Evolutionary conservation across 257 asterid genomes (phyloP).

Genomic region (Petunia secreta): DNA sequence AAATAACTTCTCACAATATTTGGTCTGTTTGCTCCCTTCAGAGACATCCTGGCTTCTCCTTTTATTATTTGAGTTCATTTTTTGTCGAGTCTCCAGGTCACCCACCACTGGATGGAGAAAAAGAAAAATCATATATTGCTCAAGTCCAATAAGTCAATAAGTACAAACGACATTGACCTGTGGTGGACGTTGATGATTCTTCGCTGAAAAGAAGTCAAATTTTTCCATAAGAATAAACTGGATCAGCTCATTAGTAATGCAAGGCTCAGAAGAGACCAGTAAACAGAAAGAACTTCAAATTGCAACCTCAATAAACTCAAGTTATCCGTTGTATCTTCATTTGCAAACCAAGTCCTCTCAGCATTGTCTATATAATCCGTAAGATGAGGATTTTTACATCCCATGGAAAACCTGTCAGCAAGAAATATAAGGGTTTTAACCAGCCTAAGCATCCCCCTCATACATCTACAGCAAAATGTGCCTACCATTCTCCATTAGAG

Average conservation of each 20-base stretch:
- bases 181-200: conserved; percentile 14
- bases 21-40: conserved; percentile 5
- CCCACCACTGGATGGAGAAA: conserved; percentile 23
- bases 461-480: not conserved
- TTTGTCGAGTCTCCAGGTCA: conserved; percentile 13
- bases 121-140: conserved; percentile 18
- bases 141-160: conserved; percentile 12
- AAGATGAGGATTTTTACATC: conserved; percentile 13
- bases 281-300: conserved; percentile 23
- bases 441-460: not conserved
- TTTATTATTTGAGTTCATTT: conserved; percentile 23
- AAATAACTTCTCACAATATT: conserved; percentile 9
- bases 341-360: conserved; percentile 17
- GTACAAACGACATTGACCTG: conserved; percentile 16
- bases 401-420: conserved; percentile 1
- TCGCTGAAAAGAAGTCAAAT: conserved; percentile 12
- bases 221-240: conserved; percentile 7
- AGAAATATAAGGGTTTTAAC: conserved; percentile 18
- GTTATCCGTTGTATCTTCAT: conserved; percentile 21
- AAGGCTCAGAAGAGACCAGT: not conserved
- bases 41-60: conserved; percentile 16
- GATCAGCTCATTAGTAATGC: conserved; percentile 22
- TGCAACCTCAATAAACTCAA: conserved; percentile 19
- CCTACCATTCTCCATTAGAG: conserved; percentile 21
- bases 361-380: conserved; percentile 8